phyloP scores from a whole-genome alignment of 2,329 filamentous ascomycete genomes.

The Colletotrichum lupini region DNA sequence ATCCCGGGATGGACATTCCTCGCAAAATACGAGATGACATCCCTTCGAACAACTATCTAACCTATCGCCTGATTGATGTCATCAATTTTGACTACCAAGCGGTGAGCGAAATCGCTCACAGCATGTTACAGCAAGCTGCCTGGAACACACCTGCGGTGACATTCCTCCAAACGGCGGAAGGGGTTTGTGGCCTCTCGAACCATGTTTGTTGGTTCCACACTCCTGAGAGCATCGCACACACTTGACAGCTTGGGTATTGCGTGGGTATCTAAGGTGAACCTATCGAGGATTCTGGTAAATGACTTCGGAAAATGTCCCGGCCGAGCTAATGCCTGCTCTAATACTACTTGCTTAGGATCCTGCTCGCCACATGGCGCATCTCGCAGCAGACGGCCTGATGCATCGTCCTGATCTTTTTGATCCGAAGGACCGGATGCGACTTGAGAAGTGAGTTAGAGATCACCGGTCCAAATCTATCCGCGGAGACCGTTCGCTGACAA shows the following conservation, averaged over 20 bases:
- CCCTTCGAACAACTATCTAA: neutral
- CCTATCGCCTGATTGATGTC: neutral
- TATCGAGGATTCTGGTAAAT: neutral
- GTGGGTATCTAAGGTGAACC: neutral
- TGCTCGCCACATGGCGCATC: neutral
- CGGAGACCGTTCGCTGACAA: conserved; percentile 1
- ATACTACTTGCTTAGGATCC: too few species aligned
- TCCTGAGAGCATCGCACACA: neutral
- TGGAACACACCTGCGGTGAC: neutral
- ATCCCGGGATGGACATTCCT: neutral
- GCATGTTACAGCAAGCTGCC: neutral
- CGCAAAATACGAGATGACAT: neutral
- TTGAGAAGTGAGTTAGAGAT: neutral
- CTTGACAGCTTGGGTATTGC: too few species aligned
- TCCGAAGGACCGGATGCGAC: conserved; percentile 5
- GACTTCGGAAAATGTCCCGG: too few species aligned
- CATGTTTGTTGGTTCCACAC: neutral
- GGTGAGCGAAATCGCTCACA: neutral
- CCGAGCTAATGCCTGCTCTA: too few species aligned
- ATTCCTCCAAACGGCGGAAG: neutral
- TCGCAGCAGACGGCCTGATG: neutral
- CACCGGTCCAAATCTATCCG: neutral
- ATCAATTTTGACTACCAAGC: neutral
- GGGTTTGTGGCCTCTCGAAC: neutral
- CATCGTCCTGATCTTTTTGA: neutral